Conservation (phyloP, 2,329 filamentous ascomycete species). For the Akanthomyces lecanii region DNA sequence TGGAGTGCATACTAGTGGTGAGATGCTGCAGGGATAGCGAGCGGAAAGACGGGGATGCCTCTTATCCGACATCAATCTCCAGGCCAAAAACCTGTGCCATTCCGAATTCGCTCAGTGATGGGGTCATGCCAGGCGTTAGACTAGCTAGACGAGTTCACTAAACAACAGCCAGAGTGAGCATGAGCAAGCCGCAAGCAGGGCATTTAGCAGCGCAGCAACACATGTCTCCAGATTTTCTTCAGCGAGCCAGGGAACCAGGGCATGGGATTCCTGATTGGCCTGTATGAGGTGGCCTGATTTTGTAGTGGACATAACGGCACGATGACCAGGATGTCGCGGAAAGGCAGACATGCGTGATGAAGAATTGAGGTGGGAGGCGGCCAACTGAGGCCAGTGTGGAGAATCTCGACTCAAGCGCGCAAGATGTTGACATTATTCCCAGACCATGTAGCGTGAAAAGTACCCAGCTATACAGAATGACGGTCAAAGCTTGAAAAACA, state of each 20-base stretch:
- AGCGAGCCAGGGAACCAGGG: background rate
- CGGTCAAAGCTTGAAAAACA: no score
- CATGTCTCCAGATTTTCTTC: background rate
- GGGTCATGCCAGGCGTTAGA: no score
- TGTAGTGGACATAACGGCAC: background rate
- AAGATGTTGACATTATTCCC: no score
- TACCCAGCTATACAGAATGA: no score
- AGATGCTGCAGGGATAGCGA: background rate
- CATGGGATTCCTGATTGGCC: background rate
- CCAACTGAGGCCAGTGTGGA: background rate
- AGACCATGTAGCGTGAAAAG: no score
- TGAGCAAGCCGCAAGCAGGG: background rate
- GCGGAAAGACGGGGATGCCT: background rate
- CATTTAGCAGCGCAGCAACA: background rate
- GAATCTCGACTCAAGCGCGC: background rate
- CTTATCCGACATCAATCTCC: background rate
- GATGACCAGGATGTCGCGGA: background rate
- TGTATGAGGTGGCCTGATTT: slow-evolving; percentile 1
- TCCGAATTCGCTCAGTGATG: background rate
- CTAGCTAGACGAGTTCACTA: background rate
- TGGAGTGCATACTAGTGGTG: background rate
- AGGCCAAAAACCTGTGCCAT: background rate
- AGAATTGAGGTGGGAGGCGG: no score
- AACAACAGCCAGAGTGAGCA: background rate
- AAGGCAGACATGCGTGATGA: background rate